These are phyloP conservation scores for Cercospora janseana DNA, from an alignment of 2,329 filamentous ascomycete genomes.

Conservation along the genomic window DNA sequence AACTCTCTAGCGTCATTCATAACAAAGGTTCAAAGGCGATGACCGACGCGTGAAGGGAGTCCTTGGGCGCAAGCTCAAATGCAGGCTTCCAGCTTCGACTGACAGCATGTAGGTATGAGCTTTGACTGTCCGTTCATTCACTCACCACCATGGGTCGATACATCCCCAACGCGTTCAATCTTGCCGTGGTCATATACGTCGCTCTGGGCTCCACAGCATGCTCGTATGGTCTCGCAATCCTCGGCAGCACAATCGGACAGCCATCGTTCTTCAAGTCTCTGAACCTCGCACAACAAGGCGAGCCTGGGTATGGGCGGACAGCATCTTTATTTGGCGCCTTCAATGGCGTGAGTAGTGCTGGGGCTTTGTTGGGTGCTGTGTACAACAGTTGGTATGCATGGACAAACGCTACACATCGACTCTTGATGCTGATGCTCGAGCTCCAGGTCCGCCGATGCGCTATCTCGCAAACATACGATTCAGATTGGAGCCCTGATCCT, in stretches of 20 bases:
- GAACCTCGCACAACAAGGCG: slow-evolving; percentile 39
- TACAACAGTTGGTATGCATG: slow-evolving; percentile 39
- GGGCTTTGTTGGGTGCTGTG: slow-evolving; percentile 41
- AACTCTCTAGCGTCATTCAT: too few relatives aligned
- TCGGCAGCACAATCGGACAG: slow-evolving; percentile 49
- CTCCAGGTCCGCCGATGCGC: slow-evolving; percentile 34
- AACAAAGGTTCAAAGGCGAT: too few relatives aligned
- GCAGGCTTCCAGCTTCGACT: too few relatives aligned
- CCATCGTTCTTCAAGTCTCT: slow-evolving; percentile 48
- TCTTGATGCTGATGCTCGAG: neutral
- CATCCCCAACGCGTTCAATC: slow-evolving; percentile 13
- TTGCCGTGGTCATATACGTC: slow-evolving; percentile 26
- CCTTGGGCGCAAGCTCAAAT: neutral
- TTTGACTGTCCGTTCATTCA: neutral
- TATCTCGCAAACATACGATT: slow-evolving; percentile 42
- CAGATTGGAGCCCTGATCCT: slow-evolving; percentile 40
- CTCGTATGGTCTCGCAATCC: slow-evolving; percentile 41
- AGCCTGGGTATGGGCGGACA: slow-evolving; percentile 45
- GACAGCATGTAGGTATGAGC: neutral
- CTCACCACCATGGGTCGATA: slow-evolving; percentile 1
- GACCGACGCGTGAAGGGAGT: too few relatives aligned
- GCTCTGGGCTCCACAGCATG: slow-evolving; percentile 36
- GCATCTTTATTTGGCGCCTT: slow-evolving; percentile 46
- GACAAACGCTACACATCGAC: too few relatives aligned
- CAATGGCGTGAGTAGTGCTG: slow-evolving; percentile 48